Evolutionary conservation across 1,139 yeast species (phyloP).

Genomic region (Hanseniaspora uvarum): DNA sequence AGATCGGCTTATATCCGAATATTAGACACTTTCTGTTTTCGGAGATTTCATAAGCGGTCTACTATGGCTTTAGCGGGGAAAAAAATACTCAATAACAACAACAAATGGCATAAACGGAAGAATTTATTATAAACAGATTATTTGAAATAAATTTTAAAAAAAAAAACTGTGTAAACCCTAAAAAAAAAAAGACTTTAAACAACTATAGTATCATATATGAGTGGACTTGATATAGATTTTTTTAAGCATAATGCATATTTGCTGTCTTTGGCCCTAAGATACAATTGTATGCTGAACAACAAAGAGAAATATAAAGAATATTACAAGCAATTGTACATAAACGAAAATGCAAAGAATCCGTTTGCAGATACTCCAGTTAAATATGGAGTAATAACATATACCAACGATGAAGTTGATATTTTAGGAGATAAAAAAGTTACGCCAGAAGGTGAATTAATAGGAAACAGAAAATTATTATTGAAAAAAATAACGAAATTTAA

Average conservation of each 20-base stretch:
- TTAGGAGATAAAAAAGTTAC: conserved; percentile 9
- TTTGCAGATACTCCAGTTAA: conserved; percentile 7
- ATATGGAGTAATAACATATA: not conserved
- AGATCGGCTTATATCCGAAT: no score
- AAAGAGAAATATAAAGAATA: not conserved
- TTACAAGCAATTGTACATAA: not conserved
- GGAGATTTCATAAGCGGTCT: no score
- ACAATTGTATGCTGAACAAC: conserved; percentile 1
- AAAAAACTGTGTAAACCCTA: not conserved
- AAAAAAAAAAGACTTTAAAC: no score
- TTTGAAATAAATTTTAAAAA: no score
- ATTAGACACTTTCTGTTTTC: no score
- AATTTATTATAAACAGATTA: no score
- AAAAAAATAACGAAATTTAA: not conserved
- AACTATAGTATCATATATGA: not conserved
- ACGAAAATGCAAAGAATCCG: conserved; percentile 1
- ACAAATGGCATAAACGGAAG: no score
- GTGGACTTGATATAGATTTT: not conserved
- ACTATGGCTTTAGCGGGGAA: no score
- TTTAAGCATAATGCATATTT: not conserved
- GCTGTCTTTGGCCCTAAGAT: conserved; percentile 1
- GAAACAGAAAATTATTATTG: not conserved
- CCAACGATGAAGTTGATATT: not conserved
- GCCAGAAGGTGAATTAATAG: not conserved
- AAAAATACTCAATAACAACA: no score